Evolutionary conservation across 257 asterid genomes (phyloP).

Genomic region (Ligustrum vulgare): DNA sequence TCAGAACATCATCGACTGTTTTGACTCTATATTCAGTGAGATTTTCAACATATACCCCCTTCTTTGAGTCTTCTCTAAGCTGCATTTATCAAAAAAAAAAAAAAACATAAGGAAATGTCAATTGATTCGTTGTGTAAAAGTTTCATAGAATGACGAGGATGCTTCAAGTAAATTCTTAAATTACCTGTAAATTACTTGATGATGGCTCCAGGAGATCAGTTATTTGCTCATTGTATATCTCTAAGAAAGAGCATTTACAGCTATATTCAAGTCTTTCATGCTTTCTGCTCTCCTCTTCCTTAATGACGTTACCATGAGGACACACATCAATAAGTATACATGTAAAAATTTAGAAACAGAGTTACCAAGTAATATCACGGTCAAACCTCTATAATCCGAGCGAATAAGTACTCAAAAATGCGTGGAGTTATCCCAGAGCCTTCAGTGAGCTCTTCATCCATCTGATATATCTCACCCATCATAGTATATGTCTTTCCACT

Average conservation of each 20-base stretch:
- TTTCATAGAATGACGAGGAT: not conserved
- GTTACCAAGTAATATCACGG: not conserved
- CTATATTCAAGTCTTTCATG: slow-evolving; percentile 65
- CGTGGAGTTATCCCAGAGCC: slow-evolving; percentile 87
- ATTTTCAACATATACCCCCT: slow-evolving; percentile 86
- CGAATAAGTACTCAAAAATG: slow-evolving; percentile 65
- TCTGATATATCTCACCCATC: slow-evolving; percentile 77
- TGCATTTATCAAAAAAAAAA: slow-evolving; percentile 22
- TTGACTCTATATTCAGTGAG: slow-evolving; percentile 64
- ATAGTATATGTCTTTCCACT: slow-evolving; percentile 90
- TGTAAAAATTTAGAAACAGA: not conserved
- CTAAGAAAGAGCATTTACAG: slow-evolving; percentile 88
- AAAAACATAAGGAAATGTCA: not conserved
- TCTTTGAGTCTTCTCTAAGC: slow-evolving; percentile 86
- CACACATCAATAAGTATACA: slow-evolving; percentile 16
- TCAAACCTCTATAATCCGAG: slow-evolving; percentile 69
- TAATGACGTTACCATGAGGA: slow-evolving; percentile 23
- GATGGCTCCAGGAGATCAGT: slow-evolving; percentile 93
- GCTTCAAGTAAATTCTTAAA: slow-evolving; percentile 17
- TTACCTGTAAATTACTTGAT: slow-evolving; percentile 73
- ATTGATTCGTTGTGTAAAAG: slow-evolving; percentile 4
- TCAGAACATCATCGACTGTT: slow-evolving; percentile 67
- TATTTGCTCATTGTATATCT: slow-evolving; percentile 89
- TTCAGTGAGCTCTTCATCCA: slow-evolving; percentile 54
- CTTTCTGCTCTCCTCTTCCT: slow-evolving; percentile 78